Base-by-base conservation (phyloP, 495 filamentous ascomycete genomes). In the Podospora australis region DNA sequence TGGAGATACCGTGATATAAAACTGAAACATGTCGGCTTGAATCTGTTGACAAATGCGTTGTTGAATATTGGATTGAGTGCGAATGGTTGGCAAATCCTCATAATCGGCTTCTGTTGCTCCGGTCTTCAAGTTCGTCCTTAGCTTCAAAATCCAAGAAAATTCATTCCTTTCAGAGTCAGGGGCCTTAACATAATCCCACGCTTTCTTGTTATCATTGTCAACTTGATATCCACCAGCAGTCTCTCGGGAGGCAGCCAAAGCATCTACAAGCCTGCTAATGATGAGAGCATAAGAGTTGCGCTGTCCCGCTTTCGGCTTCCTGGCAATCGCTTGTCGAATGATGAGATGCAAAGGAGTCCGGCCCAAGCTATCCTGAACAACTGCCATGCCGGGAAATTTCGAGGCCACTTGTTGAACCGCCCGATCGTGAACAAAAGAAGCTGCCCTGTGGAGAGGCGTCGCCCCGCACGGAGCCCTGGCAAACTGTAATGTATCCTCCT, bases 1-100 rank as follows among this genome's bases (percentile, higher is more conserved):
- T n/a, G n/a, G n/a, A n/a, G n/a, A n/a, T 20, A 19, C 29, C 4
- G 30, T 16, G 26, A 48, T 39, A 19, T 48, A 48, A 6, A 48
- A 32, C 17, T 48, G 36, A 24, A 38, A 35, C 17, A 48, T 14
- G 4, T 20, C 22, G 2, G 38, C 38, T 17, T 24, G 25, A 3
- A n/a, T 23, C 25, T 8, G 30, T n/a, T 6, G 4, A 28, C 46
- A 48, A 8, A n/a, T 36, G 8, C 0, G 1, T 3, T 9, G n/a
- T 13, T 48, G n/a, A 4, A 2, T 10, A 22, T n/a, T 22, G 20
- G 21, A 6, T 16, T 10, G 39, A 13, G 2, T 28, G 13, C 2
- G 6, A 2, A 24, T 7, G n/a, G 23, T n/a, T 2, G 4, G 7
- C 13, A 30, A 11, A 22, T 14, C 17, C 16, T 29, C 24, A 14